Evolutionary conservation across 768 basidiomycete genomes (phyloP), one percentile per base, ranked within the genome.

Genomic region (Coprinellus micaceus): DNA sequence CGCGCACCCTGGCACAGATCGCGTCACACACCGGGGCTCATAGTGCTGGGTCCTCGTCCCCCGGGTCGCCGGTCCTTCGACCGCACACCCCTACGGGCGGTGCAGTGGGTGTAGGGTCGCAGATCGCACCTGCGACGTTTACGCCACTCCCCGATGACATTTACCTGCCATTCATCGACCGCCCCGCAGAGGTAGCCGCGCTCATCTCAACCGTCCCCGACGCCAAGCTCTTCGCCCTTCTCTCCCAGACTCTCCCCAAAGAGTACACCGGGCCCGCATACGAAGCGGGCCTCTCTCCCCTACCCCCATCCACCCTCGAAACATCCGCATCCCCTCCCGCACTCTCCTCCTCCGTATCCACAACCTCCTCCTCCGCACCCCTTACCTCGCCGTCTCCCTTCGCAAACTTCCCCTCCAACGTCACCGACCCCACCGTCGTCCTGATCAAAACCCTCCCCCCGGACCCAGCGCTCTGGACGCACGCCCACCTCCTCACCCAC

Each of bases 131-230:
- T 3, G 81, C 83, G 2, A 82, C 83, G 1, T 92, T 92, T 66
- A 89, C 88, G 0, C 83, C 83, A 0, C 79, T 94, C 1, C 88
- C 88, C 4, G 82, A 84, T 21, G 85, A 90, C 58, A 82, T 91
- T 28, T 86, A 84, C 61, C 82, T 97, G 13, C 94, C 94, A 1
- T 97, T 94, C 71, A 79, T 95, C 59, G 87, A 95, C 60, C 84
- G 94, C 19, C 81, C 91, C 0, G 70, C 74, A 0, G 94, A 97
- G 64, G 91, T 95, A 1, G 60, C 79, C 3, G 72, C 81, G 9
- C 78, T 97, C 26, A 81, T 94, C 56, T 75, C 79, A 21, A 77
- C 72, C 12, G 33, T 33, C 6, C 33, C 33, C 33, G 88, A 86
- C 54, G 80, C 79, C 58, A 86, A 85, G 58, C 74, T 94, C 2